Evolutionary conservation across 2,329 filamentous ascomycete species (phyloP).

Genomic region (Talaromyces atroroseus): DNA sequence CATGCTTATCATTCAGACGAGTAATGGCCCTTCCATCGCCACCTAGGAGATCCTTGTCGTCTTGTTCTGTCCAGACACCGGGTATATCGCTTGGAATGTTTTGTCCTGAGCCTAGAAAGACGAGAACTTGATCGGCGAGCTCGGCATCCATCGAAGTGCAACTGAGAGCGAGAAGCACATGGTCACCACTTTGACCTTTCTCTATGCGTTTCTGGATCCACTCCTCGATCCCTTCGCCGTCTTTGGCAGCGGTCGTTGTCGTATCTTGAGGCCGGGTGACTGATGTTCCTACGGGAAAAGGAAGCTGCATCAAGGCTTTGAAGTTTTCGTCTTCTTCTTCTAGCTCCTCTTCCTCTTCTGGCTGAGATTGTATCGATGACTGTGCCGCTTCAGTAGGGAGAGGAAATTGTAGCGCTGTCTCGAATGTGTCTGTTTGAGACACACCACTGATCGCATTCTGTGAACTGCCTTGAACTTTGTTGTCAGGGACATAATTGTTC

Average conservation of each 20-base stretch:
- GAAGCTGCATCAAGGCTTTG: slow-evolving; percentile 24
- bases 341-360: neutral
- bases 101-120: slow-evolving; percentile 25
- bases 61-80: slow-evolving; percentile 45
- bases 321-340: slow-evolving; percentile 3
- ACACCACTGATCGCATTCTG: slow-evolving; percentile 1
- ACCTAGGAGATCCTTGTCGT: slow-evolving; percentile 37
- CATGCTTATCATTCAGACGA: slow-evolving; percentile 41
- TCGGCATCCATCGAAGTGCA: slow-evolving; percentile 38
- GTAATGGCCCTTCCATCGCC: slow-evolving; percentile 29
- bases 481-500: neutral
- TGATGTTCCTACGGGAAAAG: slow-evolving; percentile 19
- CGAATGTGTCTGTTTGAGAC: slow-evolving; percentile 15
- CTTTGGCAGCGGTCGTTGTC: slow-evolving; percentile 8
- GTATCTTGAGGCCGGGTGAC: slow-evolving; percentile 18
- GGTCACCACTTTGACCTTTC: slow-evolving; percentile 26
- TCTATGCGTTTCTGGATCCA: slow-evolving; percentile 35
- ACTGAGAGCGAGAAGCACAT: slow-evolving; percentile 30
- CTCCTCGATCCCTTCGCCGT: slow-evolving; percentile 16
- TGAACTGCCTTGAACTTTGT: neutral
- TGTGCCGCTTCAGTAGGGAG: neutral
- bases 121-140: slow-evolving; percentile 34
- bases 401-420: slow-evolving; percentile 18
- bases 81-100: slow-evolving; percentile 35
- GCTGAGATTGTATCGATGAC: slow-evolving; percentile 1